These are phyloP conservation scores for Phytophthora pistaciae DNA, from an alignment of 352 stramenopile genomes.

Conservation along the genomic window DNA sequence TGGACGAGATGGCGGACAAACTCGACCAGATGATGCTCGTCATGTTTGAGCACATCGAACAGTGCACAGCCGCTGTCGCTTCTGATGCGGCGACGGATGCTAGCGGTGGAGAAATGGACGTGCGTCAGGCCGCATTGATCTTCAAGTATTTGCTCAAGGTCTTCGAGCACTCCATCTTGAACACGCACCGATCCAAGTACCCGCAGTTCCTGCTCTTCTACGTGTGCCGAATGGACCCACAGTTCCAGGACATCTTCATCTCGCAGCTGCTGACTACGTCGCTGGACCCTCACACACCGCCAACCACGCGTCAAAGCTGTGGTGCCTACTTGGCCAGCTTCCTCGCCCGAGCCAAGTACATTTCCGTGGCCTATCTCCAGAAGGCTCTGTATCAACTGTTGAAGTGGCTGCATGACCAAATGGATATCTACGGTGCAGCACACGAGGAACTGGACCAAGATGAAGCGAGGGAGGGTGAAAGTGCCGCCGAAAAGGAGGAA, in stretches of 20 bases:
- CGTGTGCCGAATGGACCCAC: conserved; percentile 75
- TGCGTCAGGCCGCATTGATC: conserved; percentile 63
- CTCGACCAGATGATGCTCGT: conserved; percentile 90
- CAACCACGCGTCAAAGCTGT: conserved; percentile 93
- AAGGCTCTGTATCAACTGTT: conserved; percentile 94
- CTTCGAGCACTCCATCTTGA: conserved; percentile 87
- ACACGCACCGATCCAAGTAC: conserved; percentile 94
- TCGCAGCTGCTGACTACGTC: conserved; percentile 81
- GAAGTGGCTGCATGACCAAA: conserved; percentile 95
- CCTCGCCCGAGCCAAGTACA: conserved; percentile 95
- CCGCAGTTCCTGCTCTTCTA: conserved; percentile 94
- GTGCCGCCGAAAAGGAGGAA: conserved; percentile 29
- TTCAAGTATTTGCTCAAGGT: conserved; percentile 87
- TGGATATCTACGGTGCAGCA: conserved; percentile 85
- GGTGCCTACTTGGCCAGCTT: conserved; percentile 97
- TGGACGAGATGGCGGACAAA: conserved; percentile 90
- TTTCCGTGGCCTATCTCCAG: conserved; percentile 93
- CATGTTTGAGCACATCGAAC: conserved; percentile 89
- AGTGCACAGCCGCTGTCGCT: conserved; percentile 23
- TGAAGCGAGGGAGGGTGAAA: conserved; percentile 22
- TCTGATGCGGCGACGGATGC: not conserved
- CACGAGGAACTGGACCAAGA: conserved; percentile 33
- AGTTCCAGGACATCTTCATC: conserved; percentile 88
- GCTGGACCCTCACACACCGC: conserved; percentile 84
- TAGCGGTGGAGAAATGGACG: conserved; percentile 37